Percentiles rank a stretch among this genome's conserved stretches.
Conservation (phyloP, 495 filamentous ascomycete genomes). For the Daldinia grandis region DNA sequence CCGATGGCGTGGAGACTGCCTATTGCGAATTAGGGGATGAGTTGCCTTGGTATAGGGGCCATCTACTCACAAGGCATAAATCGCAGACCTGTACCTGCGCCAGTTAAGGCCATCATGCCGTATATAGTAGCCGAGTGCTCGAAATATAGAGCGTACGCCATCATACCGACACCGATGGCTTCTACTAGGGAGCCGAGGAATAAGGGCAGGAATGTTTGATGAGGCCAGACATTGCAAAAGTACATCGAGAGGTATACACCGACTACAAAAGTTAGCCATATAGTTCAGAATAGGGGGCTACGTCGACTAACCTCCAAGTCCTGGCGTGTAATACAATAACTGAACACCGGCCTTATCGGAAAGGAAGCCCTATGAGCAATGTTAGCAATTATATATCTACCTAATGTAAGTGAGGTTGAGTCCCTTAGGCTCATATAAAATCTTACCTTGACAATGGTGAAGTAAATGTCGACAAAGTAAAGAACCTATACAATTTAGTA, state of each 20-base stretch:
- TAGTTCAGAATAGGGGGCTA: background rate
- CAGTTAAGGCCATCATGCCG: conserved; percentile 68
- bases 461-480: conserved; percentile 70
- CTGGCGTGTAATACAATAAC: conserved; percentile 58
- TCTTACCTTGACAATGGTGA: conserved; percentile 56
- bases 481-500: conserved; percentile 52
- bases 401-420: too few relatives aligned
- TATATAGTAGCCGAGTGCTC: conserved; percentile 55
- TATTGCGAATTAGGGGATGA: background rate
- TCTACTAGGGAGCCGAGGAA: conserved; percentile 58
- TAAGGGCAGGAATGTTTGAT: conserved; percentile 62
- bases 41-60: conserved; percentile 14
- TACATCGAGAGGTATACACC: conserved; percentile 64
- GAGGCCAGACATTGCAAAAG: conserved; percentile 63
- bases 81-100: conserved; percentile 63
- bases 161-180: conserved; percentile 56
- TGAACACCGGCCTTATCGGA: conserved; percentile 59
- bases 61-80: conserved; percentile 50
- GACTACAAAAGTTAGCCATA: conserved; percentile 39
- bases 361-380: conserved; percentile 44
- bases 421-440: too few relatives aligned
- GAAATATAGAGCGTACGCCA: conserved; percentile 58
- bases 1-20: conserved; percentile 61
- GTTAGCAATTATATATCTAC: background rate
- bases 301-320: conserved; percentile 51